phyloP scores from a whole-genome alignment of 371 early-diverging fungal genomes.

The Haplosporangium sp. region DNA sequence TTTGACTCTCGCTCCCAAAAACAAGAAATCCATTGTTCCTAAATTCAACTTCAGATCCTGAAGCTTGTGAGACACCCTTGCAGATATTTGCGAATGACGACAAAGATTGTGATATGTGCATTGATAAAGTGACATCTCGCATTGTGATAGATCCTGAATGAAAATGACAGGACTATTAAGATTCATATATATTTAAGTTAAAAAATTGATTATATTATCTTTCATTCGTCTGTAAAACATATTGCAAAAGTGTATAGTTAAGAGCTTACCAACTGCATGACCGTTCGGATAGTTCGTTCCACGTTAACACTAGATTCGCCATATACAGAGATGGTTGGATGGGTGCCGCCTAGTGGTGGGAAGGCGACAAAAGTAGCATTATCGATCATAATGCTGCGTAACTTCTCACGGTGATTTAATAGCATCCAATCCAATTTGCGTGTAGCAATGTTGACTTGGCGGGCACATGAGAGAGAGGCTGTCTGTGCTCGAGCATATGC shows the following conservation, averaged over 20 bases:
- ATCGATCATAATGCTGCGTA: slow-evolving; percentile 80
- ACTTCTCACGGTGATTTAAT: slow-evolving; percentile 66
- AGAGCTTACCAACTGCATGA: slow-evolving; percentile 75
- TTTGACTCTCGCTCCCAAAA: slow-evolving; percentile 45
- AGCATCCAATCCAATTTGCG: slow-evolving; percentile 86
- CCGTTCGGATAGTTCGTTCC: slow-evolving; percentile 75
- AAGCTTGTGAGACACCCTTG: slow-evolving; percentile 63
- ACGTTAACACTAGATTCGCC: slow-evolving; percentile 82
- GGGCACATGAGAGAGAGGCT: slow-evolving; percentile 26
- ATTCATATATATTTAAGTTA: neutral
- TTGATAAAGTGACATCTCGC: slow-evolving; percentile 22
- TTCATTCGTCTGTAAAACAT: neutral
- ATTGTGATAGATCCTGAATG: slow-evolving; percentile 48
- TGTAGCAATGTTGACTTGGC: slow-evolving; percentile 55
- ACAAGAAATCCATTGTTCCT: slow-evolving; percentile 49
- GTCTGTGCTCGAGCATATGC: slow-evolving; percentile 31
- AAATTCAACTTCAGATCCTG: slow-evolving; percentile 69
- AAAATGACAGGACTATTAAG: slow-evolving; percentile 41
- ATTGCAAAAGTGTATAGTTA: no score
- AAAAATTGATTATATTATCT: no score
- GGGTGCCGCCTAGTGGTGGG: slow-evolving; percentile 72
- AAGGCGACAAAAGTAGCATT: slow-evolving; percentile 74
- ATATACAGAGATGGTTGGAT: slow-evolving; percentile 64
- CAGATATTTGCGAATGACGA: slow-evolving; percentile 59
- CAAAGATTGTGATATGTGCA: slow-evolving; percentile 21